These are phyloP conservation scores for Talaromyces funiculosus DNA, from an alignment of 2,329 filamentous ascomycete genomes.

Conservation along the genomic window DNA sequence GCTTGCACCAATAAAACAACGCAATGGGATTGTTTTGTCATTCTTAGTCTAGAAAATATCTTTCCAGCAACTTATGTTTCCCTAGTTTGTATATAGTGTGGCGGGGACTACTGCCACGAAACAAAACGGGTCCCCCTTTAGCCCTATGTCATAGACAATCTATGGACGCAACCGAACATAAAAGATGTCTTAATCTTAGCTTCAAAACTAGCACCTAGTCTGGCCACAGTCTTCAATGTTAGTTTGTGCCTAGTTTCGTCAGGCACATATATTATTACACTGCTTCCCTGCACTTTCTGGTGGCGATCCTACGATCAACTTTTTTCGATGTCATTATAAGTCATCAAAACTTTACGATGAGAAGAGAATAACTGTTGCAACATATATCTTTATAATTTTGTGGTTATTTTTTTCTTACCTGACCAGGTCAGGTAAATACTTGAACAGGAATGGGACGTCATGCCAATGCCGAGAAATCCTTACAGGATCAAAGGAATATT, in stretches of 20 bases:
- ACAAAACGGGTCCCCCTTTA: background rate
- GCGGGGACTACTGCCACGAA: background rate
- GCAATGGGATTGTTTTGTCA: background rate
- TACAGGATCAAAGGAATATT: conserved; percentile 55
- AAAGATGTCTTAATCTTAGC: background rate
- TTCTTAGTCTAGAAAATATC: background rate
- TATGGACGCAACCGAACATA: background rate
- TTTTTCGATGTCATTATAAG: background rate
- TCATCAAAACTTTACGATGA: background rate
- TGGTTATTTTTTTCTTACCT: background rate
- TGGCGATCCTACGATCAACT: background rate
- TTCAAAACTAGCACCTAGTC: background rate
- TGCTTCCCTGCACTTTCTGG: background rate
- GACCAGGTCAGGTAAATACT: background rate
- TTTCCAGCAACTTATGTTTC: background rate
- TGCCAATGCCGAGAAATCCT: conserved; percentile 39
- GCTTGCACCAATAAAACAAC: background rate
- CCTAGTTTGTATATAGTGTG: background rate
- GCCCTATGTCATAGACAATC: background rate
- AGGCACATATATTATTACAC: conserved; percentile 6
- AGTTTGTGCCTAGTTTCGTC: background rate
- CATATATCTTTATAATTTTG: background rate
- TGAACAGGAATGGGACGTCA: conserved; percentile 19
- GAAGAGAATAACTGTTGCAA: background rate
- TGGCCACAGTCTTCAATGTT: background rate